These are phyloP conservation scores for Neolentinus lepideus DNA, from an alignment of 1,284 basidiomycete genomes.

Conservation along the genomic window DNA sequence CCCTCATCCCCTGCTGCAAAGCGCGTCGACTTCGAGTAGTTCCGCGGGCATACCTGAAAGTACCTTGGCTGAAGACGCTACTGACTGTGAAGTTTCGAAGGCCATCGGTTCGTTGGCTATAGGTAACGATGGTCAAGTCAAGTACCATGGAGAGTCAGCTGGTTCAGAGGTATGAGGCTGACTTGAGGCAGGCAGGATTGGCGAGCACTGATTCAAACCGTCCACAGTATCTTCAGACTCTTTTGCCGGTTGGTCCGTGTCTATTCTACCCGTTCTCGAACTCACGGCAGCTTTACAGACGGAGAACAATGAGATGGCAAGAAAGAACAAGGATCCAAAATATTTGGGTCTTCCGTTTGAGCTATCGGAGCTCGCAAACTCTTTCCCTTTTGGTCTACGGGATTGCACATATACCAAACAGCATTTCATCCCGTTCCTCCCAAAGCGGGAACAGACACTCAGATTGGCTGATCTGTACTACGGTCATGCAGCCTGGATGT, in stretches of 20 bases:
- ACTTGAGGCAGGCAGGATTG: not conserved
- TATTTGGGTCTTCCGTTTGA: conserved; percentile 31
- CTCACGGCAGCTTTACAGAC: not conserved
- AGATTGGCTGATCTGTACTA: conserved; percentile 35
- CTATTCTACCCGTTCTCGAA: not conserved
- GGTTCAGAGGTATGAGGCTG: conserved; percentile 32
- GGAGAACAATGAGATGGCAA: conserved; percentile 3
- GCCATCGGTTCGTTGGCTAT: conserved; percentile 38
- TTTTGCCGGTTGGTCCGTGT: conserved; percentile 28
- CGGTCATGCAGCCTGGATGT: conserved; percentile 40
- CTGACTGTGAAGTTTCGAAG: conserved; percentile 14
- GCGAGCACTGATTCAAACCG: not conserved
- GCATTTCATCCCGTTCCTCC: conserved; percentile 33
- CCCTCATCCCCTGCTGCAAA: conserved; percentile 8
- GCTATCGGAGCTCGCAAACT: conserved; percentile 35
- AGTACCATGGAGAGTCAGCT: conserved; percentile 40
- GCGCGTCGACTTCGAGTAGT: not conserved
- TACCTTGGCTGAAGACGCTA: conserved; percentile 5
- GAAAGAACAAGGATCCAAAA: conserved; percentile 12
- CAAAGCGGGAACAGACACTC: conserved; percentile 29
- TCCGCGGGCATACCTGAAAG: not conserved
- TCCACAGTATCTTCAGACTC: conserved; percentile 34
- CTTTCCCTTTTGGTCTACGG: conserved; percentile 41
- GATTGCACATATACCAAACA: conserved; percentile 28
- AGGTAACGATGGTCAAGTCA: conserved; percentile 34